Percentiles rank a stretch among this genome's conserved stretches.
These are phyloP conservation scores for Beauveria caledonica DNA, from an alignment of 2,329 filamentous ascomycete species.

Conservation along the genomic window DNA sequence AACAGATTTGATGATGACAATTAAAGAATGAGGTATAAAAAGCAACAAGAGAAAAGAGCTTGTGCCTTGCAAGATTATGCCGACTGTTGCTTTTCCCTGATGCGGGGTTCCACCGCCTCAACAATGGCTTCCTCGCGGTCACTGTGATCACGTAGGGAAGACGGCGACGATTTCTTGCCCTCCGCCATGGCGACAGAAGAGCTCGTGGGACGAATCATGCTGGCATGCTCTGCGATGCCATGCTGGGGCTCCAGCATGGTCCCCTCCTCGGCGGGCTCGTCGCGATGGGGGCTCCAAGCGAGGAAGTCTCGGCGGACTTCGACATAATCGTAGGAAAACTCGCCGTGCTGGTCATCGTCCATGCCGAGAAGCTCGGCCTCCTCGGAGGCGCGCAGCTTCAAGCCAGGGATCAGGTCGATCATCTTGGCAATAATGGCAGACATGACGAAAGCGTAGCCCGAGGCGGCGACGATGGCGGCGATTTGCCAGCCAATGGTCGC, in stretches of 20 bases:
- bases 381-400: constrained; percentile 71
- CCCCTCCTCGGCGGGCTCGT: constrained; percentile 51
- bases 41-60: not conserved
- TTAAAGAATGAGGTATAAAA: constrained; percentile 1
- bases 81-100: constrained; percentile 13
- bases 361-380: constrained; percentile 80
- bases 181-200: constrained; percentile 14
- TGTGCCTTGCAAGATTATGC: not conserved
- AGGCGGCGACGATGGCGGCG: constrained; percentile 61
- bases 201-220: constrained; percentile 25
- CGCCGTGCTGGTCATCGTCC: constrained; percentile 84
- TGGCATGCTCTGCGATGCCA: constrained; percentile 59
- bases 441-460: constrained; percentile 63
- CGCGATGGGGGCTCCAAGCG: constrained; percentile 72
- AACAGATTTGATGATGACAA: not conserved
- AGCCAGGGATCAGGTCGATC: constrained; percentile 68
- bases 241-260: constrained; percentile 57
- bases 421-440: constrained; percentile 64
- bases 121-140: constrained; percentile 5
- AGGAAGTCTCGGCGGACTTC: constrained; percentile 84
- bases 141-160: constrained; percentile 8
- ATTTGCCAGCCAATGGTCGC: constrained; percentile 71
- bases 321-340: constrained; percentile 86
- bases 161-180: constrained; percentile 6
- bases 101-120: not conserved